Evolutionary conservation across 2,329 filamentous ascomycete species (phyloP).

Genomic region (Ceratocystis ficicola): DNA sequence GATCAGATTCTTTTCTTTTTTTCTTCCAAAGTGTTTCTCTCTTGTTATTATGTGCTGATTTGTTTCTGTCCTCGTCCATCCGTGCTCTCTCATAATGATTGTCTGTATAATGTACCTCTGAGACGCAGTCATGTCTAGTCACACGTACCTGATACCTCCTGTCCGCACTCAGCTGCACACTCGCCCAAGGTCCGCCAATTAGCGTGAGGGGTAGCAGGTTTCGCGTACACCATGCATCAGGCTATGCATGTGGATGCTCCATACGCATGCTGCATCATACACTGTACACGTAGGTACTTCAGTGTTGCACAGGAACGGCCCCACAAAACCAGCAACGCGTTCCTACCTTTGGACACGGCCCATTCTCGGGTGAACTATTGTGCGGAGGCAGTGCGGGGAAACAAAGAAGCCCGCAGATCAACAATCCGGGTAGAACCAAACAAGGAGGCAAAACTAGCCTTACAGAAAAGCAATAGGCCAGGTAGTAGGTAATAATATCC

Average conservation of each 20-base stretch:
- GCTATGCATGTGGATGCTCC: no score
- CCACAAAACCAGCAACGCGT: not conserved
- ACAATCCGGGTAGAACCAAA: not conserved
- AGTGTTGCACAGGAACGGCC: not conserved
- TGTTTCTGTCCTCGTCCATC: no score
- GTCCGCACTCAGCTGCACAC: no score
- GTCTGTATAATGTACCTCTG: not conserved
- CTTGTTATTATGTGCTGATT: no score
- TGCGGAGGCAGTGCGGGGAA: not conserved
- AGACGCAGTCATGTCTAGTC: no score
- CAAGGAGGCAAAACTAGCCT: not conserved
- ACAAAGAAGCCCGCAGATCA: not conserved
- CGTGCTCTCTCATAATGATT: not conserved
- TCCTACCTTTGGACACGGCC: not conserved
- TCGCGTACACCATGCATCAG: no score
- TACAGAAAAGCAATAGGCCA: not conserved
- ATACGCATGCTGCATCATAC: no score
- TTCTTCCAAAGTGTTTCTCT: not conserved
- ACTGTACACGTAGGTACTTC: not conserved
- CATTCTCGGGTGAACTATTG: conserved; percentile 5
- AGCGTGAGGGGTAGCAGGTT: no score
- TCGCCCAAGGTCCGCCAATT: no score
- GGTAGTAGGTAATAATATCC: no score
- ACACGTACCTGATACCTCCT: no score
- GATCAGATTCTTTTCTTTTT: not conserved